A percentile compares a stretch with the other conserved stretches of the same genome.
Conservation (phyloP, 129 eudicot genomes). For the Pulicaria dysenterica region DNA sequence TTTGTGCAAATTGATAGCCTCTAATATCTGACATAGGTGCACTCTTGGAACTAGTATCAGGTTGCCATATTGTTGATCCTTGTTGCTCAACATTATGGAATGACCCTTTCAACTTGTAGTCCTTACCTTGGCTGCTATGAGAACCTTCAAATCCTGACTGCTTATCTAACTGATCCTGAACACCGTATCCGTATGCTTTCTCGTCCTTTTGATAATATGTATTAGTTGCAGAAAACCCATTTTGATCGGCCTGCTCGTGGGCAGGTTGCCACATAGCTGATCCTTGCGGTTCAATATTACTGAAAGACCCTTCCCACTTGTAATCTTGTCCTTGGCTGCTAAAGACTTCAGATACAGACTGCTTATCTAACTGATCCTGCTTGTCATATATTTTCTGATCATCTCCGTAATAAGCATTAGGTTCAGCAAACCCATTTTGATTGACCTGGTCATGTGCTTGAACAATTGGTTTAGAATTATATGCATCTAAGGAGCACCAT, state of each 20-base stretch:
- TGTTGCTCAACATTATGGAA: slow-evolving; percentile 35
- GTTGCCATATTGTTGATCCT: slow-evolving; percentile 46
- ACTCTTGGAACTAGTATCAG: slow-evolving; percentile 31
- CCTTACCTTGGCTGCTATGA: slow-evolving; percentile 7
- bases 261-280: neutral
- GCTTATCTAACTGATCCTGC: slow-evolving; percentile 11
- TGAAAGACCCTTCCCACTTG: slow-evolving; percentile 49
- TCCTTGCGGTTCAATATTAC: slow-evolving; percentile 29
- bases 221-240: slow-evolving; percentile 44
- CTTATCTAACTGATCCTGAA: slow-evolving; percentile 11
- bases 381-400: slow-evolving; percentile 33
- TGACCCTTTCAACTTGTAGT: slow-evolving; percentile 51
- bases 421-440: slow-evolving; percentile 51
- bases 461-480: slow-evolving; percentile 42
- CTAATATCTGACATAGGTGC: slow-evolving; percentile 26
- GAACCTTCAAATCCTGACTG: too few species aligned
- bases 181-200: slow-evolving; percentile 30
- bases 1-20: slow-evolving; percentile 38
- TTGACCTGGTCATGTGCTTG: slow-evolving; percentile 46
- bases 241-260: slow-evolving; percentile 47
- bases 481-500: slow-evolving; percentile 74
- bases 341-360: too few species aligned
- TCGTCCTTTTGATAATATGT: slow-evolving; percentile 38
- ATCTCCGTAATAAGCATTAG: slow-evolving; percentile 34
- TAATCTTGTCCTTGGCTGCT: slow-evolving; percentile 28